These are phyloP conservation scores for Daldinia caldariorum DNA, from an alignment of 495 filamentous ascomycete genomes.

Conservation along the genomic window DNA sequence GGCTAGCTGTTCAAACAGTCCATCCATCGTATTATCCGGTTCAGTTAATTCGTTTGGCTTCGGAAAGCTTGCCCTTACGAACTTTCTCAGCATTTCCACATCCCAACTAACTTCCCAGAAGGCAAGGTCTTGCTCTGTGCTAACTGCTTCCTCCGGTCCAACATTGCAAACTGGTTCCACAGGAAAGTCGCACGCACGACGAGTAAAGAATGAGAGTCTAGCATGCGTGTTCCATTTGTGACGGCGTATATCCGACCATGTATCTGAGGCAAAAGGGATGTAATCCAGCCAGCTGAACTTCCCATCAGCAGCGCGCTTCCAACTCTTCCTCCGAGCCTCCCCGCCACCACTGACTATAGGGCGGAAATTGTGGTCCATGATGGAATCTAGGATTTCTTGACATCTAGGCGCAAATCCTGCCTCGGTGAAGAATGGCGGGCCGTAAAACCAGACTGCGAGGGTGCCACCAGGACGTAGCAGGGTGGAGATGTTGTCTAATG, in stretches of 20 bases:
- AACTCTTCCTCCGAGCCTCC: conserved; percentile 11
- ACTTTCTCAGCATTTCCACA: conserved; percentile 1
- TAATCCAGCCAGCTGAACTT: conserved; percentile 46
- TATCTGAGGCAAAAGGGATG: conserved; percentile 23
- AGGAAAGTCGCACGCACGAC: conserved; percentile 21
- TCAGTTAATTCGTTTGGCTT: conserved; percentile 4
- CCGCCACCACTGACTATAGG: conserved; percentile 31
- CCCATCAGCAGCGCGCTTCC: conserved; percentile 27
- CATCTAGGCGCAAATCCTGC: conserved; percentile 12
- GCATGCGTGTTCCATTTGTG: conserved; percentile 44
- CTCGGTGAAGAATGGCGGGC: conserved; percentile 43
- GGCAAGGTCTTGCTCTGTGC: conserved; percentile 1
- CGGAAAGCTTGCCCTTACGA: conserved; percentile 11
- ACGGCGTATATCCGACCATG: conserved; percentile 40
- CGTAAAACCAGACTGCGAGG: conserved; percentile 50
- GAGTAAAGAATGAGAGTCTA: conserved; percentile 34
- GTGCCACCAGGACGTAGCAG: conserved; percentile 45
- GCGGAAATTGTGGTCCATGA: conserved; percentile 35
- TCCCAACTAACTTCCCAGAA: conserved; percentile 23
- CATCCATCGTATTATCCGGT: background rate
- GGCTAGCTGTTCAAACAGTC: background rate
- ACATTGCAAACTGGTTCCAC: conserved; percentile 4
- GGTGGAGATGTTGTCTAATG: conserved; percentile 32
- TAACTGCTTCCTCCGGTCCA: background rate
- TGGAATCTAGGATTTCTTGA: conserved; percentile 24